Percentiles rank a stretch among this genome's conserved stretches.
Evolutionary conservation across 768 basidiomycete species (phyloP).

Genomic region (Mycena galericulata): DNA sequence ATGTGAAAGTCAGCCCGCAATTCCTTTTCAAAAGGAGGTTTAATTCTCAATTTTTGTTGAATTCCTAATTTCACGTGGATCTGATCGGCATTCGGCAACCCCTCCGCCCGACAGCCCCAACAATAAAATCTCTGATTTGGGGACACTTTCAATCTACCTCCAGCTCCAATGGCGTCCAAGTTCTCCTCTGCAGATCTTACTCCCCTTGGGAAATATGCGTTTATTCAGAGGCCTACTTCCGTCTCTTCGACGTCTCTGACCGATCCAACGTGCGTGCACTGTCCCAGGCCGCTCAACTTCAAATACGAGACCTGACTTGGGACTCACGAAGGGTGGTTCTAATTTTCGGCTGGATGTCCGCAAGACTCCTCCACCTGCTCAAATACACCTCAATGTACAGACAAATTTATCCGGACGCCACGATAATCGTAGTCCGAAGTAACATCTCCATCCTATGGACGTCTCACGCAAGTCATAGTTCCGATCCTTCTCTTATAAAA

Average conservation of each 20-base stretch:
- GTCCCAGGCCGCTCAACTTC: too few relatives aligned
- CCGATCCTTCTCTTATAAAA: background rate
- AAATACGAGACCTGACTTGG: constrained; percentile 20
- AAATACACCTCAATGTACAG: constrained; percentile 59
- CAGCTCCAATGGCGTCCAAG: background rate
- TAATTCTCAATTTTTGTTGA: too few relatives aligned
- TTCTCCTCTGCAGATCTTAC: background rate
- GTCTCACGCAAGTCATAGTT: background rate
- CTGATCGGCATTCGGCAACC: too few relatives aligned
- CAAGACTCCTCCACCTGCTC: constrained; percentile 55
- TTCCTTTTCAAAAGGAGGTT: too few relatives aligned
- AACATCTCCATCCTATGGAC: constrained; percentile 48
- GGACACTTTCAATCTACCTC: too few relatives aligned
- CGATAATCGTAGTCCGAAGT: constrained; percentile 55
- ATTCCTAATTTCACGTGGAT: too few relatives aligned
- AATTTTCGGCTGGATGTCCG: constrained; percentile 54
- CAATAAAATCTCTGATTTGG: too few relatives aligned
- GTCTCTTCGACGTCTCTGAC: background rate
- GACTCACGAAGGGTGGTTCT: constrained; percentile 15
- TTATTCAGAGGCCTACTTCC: constrained; percentile 6
- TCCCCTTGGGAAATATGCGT: constrained; percentile 26
- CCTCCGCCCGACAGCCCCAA: too few relatives aligned
- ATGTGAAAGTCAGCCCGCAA: too few relatives aligned
- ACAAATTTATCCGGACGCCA: constrained; percentile 56
- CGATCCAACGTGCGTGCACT: constrained; percentile 23